Evolutionary conservation across 805 yeast species (phyloP).

Genomic region (Yamadazyma olivae): DNA sequence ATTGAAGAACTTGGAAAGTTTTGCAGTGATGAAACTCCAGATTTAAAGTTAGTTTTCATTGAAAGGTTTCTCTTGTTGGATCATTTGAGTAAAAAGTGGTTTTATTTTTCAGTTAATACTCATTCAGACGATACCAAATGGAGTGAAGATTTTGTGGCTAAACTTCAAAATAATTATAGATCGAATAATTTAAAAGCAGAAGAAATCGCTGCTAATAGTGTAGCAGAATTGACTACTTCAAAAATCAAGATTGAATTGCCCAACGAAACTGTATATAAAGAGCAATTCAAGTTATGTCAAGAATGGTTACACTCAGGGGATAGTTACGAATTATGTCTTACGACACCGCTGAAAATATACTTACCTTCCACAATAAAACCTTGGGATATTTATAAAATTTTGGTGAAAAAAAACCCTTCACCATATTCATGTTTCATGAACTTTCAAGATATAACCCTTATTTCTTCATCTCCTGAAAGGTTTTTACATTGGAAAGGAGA

Average conservation of each 20-base stretch:
- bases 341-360: conserved; percentile 64
- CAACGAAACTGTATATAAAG: conserved; percentile 47
- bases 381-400: conserved; percentile 78
- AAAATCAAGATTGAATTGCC: conserved; percentile 45
- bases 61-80: conserved; percentile 62
- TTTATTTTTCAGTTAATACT: conserved; percentile 48
- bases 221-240: conserved; percentile 20
- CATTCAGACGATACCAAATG: conserved; percentile 34
- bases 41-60: conserved; percentile 68
- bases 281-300: conserved; percentile 63
- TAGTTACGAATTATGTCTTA: conserved; percentile 90
- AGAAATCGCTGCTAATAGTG: conserved; percentile 10
- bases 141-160: conserved; percentile 21
- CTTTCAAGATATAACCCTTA: conserved; percentile 59
- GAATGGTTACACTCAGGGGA: conserved; percentile 72
- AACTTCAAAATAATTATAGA: conserved; percentile 9
- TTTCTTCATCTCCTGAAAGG: conserved; percentile 94
- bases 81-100: conserved; percentile 42
- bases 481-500: conserved; percentile 73
- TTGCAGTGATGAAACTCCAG: conserved; percentile 48
- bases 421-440: conserved; percentile 85
- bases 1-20: conserved; percentile 33
- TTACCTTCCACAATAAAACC: conserved; percentile 51
- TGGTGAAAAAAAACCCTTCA: conserved; percentile 78
- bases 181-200: conserved; percentile 12